These are phyloP conservation scores for Candida broadrunensis DNA, from an alignment of 805 yeast species.

Conservation along the genomic window DNA sequence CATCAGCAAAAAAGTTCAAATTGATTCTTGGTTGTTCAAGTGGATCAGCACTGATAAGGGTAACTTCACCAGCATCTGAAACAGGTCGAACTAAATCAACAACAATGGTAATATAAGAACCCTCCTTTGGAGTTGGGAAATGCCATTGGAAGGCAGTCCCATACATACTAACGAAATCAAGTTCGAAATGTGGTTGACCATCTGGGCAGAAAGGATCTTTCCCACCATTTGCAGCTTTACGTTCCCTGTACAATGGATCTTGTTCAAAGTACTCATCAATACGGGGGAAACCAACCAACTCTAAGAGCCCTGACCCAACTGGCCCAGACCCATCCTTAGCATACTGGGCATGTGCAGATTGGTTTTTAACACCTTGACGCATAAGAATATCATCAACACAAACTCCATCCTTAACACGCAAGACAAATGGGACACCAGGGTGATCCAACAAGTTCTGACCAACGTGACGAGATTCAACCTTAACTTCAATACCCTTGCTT, in stretches of 20 bases:
- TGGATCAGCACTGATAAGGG: conserved; percentile 18
- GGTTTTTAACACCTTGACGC: conserved; percentile 12
- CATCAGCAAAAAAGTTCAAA: conserved; percentile 23
- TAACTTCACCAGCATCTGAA: conserved; percentile 20
- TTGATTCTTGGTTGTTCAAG: conserved; percentile 20
- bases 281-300: conserved; percentile 20
- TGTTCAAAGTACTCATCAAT: conserved; percentile 13
- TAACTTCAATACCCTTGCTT: conserved; percentile 18
- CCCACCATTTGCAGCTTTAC: conserved; percentile 21
- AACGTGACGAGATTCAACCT: conserved; percentile 23
- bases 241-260: conserved; percentile 11
- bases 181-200: conserved; percentile 24
- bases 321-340: conserved; percentile 13
- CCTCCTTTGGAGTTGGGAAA: conserved; percentile 18
- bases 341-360: conserved; percentile 12
- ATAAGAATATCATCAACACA: conserved; percentile 17
- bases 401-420: conserved; percentile 16
- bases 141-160: conserved; percentile 25
- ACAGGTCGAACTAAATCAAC: conserved; percentile 24
- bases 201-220: conserved; percentile 16
- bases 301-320: conserved; percentile 16
- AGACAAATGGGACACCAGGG: conserved; percentile 23
- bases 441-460: conserved; percentile 30
- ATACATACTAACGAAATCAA: conserved; percentile 19
- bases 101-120: conserved; percentile 17